These are phyloP conservation scores for Candida manassasensis DNA, from an alignment of 805 yeast species.

Conservation along the genomic window DNA sequence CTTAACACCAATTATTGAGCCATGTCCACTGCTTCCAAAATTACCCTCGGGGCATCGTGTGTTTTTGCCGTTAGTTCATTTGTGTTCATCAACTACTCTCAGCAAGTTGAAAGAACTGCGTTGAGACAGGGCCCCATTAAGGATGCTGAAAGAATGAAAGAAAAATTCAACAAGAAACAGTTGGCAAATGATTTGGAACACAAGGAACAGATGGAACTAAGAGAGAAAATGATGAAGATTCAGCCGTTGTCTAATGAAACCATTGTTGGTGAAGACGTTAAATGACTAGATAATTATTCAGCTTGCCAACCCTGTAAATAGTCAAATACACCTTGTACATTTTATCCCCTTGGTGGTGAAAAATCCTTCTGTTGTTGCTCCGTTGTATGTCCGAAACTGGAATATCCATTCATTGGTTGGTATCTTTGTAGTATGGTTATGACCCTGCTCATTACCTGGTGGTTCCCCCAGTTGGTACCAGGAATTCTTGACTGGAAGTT, in stretches of 20 bases:
- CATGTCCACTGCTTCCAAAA: slow-evolving; percentile 79
- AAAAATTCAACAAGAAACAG: slow-evolving; percentile 42
- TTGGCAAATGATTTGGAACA: slow-evolving; percentile 59
- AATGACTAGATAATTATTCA: too few relatives aligned
- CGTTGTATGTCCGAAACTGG: too few relatives aligned
- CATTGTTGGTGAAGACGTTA: slow-evolving; percentile 31
- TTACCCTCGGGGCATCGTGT: slow-evolving; percentile 61
- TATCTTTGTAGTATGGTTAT: too few relatives aligned
- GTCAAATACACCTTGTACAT: too few relatives aligned
- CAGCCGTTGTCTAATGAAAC: slow-evolving; percentile 54
- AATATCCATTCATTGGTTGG: too few relatives aligned
- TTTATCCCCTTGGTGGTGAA: too few relatives aligned
- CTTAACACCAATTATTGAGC: too few relatives aligned
- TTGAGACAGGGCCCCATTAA: slow-evolving; percentile 80
- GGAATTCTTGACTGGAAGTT: too few relatives aligned
- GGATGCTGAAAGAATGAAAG: slow-evolving; percentile 64
- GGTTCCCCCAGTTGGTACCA: too few relatives aligned
- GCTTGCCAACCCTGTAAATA: too few relatives aligned
- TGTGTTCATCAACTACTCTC: slow-evolving; percentile 65
- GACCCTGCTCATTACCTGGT: too few relatives aligned
- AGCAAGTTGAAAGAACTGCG: slow-evolving; percentile 64
- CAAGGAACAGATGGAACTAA: slow-evolving; percentile 56
- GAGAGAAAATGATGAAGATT: slow-evolving; percentile 48
- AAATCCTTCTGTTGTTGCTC: too few relatives aligned
- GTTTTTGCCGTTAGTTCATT: slow-evolving; percentile 55